A percentile compares a stretch with the other conserved stretches of the same genome.
Evolutionary conservation across 2,329 filamentous ascomycete species (phyloP).

Genomic region (Aspergillus phoenicis): DNA sequence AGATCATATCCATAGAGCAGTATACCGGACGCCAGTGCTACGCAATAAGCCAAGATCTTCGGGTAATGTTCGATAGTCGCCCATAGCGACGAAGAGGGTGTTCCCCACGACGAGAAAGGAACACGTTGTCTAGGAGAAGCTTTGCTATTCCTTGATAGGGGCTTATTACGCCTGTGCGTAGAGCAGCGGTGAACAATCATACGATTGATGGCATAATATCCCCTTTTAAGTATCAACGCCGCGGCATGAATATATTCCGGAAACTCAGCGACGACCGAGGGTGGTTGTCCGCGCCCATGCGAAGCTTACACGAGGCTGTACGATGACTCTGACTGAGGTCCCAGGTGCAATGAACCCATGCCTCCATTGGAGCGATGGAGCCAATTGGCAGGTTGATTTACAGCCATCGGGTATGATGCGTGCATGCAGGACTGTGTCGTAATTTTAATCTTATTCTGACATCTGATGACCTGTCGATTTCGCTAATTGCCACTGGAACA

Average conservation of each 20-base stretch:
- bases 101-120: not conserved
- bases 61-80: slow-evolving; percentile 11
- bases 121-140: not conserved
- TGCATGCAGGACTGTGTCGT: not conserved
- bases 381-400: not conserved
- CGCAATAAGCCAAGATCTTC: slow-evolving; percentile 20
- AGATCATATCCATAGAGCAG: slow-evolving; percentile 38
- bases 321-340: not conserved
- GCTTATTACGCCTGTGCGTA: not conserved
- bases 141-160: not conserved
- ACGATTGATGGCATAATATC: not conserved
- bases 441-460: too few species aligned
- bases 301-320: not conserved
- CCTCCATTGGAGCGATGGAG: not conserved
- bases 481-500: not conserved
- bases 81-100: slow-evolving; percentile 4
- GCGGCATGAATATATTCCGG: slow-evolving; percentile 6
- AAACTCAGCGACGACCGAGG: not conserved
- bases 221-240: not conserved
- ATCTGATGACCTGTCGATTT: not conserved
- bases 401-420: not conserved
- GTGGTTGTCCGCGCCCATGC: not conserved
- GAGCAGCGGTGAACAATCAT: not conserved
- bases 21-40: slow-evolving; percentile 27
- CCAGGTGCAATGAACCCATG: not conserved